Conservation (phyloP, 768 basidiomycete species). For the Xerocomellus dryophilus region DNA sequence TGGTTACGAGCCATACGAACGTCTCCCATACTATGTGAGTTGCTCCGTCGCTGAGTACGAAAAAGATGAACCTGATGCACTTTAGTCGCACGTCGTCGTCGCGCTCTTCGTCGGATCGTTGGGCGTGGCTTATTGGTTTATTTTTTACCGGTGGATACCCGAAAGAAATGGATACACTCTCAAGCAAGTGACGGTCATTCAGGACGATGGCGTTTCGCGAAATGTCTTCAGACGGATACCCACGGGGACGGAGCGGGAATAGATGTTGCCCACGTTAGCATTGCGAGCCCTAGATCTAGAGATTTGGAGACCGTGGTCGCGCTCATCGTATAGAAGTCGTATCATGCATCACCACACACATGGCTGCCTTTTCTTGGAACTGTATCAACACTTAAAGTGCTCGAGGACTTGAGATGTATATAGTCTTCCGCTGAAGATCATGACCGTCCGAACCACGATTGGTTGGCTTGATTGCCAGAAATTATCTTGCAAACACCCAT, state of each 20-base stretch:
- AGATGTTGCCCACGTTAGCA: neutral
- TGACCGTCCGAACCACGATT: neutral
- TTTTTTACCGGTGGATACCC: slow-evolving; percentile 51
- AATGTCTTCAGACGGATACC: slow-evolving; percentile 46
- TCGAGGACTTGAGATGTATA: neutral
- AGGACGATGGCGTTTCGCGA: slow-evolving; percentile 59
- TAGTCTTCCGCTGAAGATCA: no score
- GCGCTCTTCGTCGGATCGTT: slow-evolving; percentile 46
- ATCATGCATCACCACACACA: neutral
- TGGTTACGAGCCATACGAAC: slow-evolving; percentile 50
- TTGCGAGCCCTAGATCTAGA: neutral
- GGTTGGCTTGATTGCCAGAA: no score
- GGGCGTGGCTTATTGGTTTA: slow-evolving; percentile 57
- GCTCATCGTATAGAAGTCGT: neutral
- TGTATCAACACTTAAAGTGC: neutral
- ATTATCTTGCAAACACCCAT: neutral
- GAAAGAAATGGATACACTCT: slow-evolving; percentile 46
- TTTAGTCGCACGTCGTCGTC: slow-evolving; percentile 48
- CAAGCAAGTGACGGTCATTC: slow-evolving; percentile 43
- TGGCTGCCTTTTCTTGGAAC: neutral
- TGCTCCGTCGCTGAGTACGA: neutral
- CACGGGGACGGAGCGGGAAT: neutral
- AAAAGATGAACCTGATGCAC: neutral
- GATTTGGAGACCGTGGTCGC: neutral
- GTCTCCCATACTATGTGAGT: slow-evolving; percentile 69